Evolutionary conservation across 129 eudicot species (phyloP).

Genomic region (Cynara cardunculus): DNA sequence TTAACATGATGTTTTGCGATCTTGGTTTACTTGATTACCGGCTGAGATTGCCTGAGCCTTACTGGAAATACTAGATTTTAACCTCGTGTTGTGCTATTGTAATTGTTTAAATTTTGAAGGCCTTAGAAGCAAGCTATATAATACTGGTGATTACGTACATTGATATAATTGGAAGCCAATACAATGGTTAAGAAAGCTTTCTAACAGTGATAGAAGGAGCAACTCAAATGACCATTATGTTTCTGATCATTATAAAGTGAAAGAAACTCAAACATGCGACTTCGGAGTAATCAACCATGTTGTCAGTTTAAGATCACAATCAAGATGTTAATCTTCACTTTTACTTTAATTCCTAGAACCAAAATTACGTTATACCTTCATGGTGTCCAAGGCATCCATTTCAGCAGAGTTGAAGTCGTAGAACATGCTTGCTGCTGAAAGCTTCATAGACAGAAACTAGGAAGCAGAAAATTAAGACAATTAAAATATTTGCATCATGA

Average conservation of each 20-base stretch:
- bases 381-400: constrained; percentile 62
- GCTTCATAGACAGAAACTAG: constrained; percentile 95
- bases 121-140: not conserved
- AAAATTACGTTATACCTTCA: constrained; percentile 49
- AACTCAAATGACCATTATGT: too few relatives aligned
- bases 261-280: not conserved
- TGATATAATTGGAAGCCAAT: too few relatives aligned
- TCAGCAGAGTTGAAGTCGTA: constrained; percentile 92
- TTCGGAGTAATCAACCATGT: not conserved
- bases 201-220: too few relatives aligned
- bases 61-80: not conserved
- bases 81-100: not conserved
- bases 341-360: not conserved
- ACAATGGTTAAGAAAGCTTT: too few relatives aligned
- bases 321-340: not conserved
- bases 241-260: not conserved
- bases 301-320: not conserved
- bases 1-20: not conserved
- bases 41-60: not conserved
- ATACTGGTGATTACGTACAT: not conserved
- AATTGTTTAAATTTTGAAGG: not conserved
- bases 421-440: constrained; percentile 92
- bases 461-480: not conserved
- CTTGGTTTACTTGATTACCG: not conserved
- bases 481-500: not conserved